Base-by-base conservation (phyloP, 306 rosid species). In the Vigna angularis region DNA sequence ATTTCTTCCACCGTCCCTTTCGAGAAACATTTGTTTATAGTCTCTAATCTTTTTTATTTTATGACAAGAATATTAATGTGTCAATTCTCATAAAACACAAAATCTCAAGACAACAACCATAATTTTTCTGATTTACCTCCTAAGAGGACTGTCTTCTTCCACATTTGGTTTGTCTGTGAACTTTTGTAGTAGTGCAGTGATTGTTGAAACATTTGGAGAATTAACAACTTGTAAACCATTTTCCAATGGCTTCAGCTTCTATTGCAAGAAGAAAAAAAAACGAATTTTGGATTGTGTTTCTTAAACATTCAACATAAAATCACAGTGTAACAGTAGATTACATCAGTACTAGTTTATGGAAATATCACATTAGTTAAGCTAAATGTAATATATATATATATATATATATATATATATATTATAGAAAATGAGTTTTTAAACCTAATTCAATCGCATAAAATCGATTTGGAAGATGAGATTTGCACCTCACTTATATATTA, bases 1-100 rank as follows among this genome's bases (percentile, higher is more conserved):
- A 83, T 83, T 68, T 78, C 77, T 48, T 83, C 86, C 15, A 79
- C 83, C 0, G 81, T 73, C 26, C 22, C 74, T 68, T 68, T 74
- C 7, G 86, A 83, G 77, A 83, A 83, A 53, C 77, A 78, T 52
- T 12, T 50, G 80, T 78, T 72, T 24, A 78, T 83, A 26, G 47
- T 14, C 52, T 73, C 45, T 13, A 77, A 40, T 76, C 85, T 82
- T 20, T 44, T 32, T 11, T n/a, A n/a, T 3, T 0, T 11, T 9
- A 55, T 48, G 52, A 26, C 28, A 26, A 26, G 28, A 26, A 26
- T 26, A 26, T 26, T 26, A 26, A 26, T 13, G 15, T 70, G 9
- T 16, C 26, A 71, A 53, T 36, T 55, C 36, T 44, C 10, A 20
- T 3, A 17, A 20, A 17, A 16, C 55, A 48, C 3, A 40, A 18